Evolutionary conservation across 2,329 filamentous ascomycete genomes (phyloP).

Genomic region (Aspergillus fumigatus): DNA sequence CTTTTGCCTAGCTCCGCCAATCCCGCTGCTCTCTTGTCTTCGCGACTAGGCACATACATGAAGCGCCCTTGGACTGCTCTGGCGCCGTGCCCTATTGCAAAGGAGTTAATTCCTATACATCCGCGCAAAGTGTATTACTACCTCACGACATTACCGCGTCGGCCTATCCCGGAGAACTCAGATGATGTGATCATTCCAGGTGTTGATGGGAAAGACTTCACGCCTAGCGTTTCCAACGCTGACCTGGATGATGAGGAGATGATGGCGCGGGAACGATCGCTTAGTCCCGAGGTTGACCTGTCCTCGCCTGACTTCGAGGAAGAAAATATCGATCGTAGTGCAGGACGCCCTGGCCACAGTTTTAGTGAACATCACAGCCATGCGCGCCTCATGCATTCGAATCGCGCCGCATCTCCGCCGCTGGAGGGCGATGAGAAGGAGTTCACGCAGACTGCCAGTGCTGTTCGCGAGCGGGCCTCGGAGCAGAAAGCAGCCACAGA

Average conservation of each 20-base stretch:
- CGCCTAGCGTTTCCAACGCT: slow-evolving; percentile 73
- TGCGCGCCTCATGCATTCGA: slow-evolving; percentile 56
- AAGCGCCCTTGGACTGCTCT: slow-evolving; percentile 78
- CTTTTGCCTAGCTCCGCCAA: slow-evolving; percentile 73
- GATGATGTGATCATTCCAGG: slow-evolving; percentile 47
- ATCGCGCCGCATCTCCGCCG: slow-evolving; percentile 76
- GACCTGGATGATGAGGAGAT: slow-evolving; percentile 69
- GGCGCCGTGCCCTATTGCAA: slow-evolving; percentile 80
- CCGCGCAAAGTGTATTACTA: slow-evolving; percentile 96
- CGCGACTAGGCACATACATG: slow-evolving; percentile 81
- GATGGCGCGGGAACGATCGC: slow-evolving; percentile 53
- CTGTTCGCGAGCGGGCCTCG: slow-evolving; percentile 59
- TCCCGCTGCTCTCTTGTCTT: slow-evolving; percentile 90
- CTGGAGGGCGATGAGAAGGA: slow-evolving; percentile 93
- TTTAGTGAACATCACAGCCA: slow-evolving; percentile 56
- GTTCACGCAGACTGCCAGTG: slow-evolving; percentile 91
- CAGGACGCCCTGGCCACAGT: slow-evolving; percentile 27
- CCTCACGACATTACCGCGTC: slow-evolving; percentile 80
- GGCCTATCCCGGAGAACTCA: slow-evolving; percentile 68
- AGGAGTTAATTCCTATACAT: slow-evolving; percentile 87
- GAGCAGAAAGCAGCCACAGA: slow-evolving; percentile 33
- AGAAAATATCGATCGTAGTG: slow-evolving; percentile 54
- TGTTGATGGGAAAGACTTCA: slow-evolving; percentile 61
- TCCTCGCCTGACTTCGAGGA: slow-evolving; percentile 83
- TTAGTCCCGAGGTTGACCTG: slow-evolving; percentile 89